Conservation (phyloP, 768 basidiomycete species). For the Auriscalpium microsporum region DNA sequence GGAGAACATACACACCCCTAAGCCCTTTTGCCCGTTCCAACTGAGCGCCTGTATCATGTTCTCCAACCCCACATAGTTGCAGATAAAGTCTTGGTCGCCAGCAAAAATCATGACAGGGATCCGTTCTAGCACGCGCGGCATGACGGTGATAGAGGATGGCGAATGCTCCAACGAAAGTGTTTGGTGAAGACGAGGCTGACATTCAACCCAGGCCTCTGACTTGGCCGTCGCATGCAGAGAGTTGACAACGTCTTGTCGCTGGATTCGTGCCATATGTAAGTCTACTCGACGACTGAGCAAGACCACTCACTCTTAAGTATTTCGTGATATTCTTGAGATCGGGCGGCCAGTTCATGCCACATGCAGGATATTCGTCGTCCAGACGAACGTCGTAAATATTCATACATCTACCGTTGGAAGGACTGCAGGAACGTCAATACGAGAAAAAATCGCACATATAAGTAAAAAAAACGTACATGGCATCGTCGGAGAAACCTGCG, state of each 20-base stretch:
- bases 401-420: slow-evolving; percentile 63
- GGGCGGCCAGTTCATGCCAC: slow-evolving; percentile 98
- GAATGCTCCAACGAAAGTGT: slow-evolving; percentile 50
- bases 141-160: slow-evolving; percentile 61
- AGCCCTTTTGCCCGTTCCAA: slow-evolving; percentile 81
- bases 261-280: slow-evolving; percentile 4
- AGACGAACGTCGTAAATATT: slow-evolving; percentile 94
- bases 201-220: slow-evolving; percentile 83
- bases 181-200: slow-evolving; percentile 54
- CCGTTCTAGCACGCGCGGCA: slow-evolving; percentile 70
- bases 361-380: slow-evolving; percentile 78
- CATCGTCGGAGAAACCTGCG: slow-evolving; percentile 14
- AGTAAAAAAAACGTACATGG: neutral
- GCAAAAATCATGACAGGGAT: slow-evolving; percentile 88
- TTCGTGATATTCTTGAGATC: slow-evolving; percentile 67
- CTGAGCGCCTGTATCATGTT: slow-evolving; percentile 71
- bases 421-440: slow-evolving; percentile 36
- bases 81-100: slow-evolving; percentile 94
- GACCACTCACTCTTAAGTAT: slow-evolving; percentile 67
- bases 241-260: slow-evolving; percentile 73
- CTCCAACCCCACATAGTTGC: slow-evolving; percentile 91
- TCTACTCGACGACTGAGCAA: neutral
- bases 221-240: slow-evolving; percentile 80
- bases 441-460: neutral
- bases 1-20: slow-evolving; percentile 52